Percentiles rank a stretch among this genome's conserved stretches.
phyloP scores from a whole-genome alignment of 2,329 filamentous ascomycete species.

The Sporothrix pseudoabietina region DNA sequence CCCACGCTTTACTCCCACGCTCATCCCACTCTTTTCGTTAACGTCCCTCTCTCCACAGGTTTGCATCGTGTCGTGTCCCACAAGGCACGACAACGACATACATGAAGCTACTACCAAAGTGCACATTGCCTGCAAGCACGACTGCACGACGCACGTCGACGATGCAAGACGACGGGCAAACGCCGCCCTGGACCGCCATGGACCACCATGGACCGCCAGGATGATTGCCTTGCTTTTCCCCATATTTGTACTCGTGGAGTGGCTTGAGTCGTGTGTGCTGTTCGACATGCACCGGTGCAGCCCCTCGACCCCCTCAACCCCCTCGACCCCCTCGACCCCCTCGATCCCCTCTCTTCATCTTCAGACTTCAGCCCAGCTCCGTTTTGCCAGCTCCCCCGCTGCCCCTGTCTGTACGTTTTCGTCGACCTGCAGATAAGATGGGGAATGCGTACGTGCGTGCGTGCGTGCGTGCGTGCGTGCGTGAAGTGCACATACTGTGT shows the following conservation, averaged over 20 bases:
- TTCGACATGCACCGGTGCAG: background rate
- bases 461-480: background rate
- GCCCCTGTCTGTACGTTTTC: constrained; percentile 20
- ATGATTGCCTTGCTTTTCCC: background rate
- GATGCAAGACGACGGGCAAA: constrained; percentile 1
- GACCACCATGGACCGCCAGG: background rate
- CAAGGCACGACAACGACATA: constrained; percentile 2
- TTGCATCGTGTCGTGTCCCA: constrained; percentile 4
- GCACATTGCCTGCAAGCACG: background rate
- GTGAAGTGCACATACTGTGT: background rate
- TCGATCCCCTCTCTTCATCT: background rate
- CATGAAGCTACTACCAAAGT: background rate
- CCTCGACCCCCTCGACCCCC: too few species aligned
- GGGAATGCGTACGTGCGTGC: background rate
- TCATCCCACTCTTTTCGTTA: background rate
- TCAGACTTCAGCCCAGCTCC: background rate
- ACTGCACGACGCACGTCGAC: constrained; percentile 5
- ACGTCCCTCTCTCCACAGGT: background rate
- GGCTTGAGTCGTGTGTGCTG: background rate
- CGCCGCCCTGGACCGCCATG: background rate
- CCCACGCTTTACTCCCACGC: background rate
- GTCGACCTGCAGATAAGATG: constrained; percentile 30
- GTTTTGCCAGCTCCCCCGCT: constrained; percentile 3
- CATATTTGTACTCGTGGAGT: background rate
- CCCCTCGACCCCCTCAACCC: too few species aligned